A percentile compares a stretch with the other conserved stretches of the same genome.
Evolutionary conservation across 192 early-diverging fungal genomes (phyloP).

Genomic region (Umbelopsis sp.): DNA sequence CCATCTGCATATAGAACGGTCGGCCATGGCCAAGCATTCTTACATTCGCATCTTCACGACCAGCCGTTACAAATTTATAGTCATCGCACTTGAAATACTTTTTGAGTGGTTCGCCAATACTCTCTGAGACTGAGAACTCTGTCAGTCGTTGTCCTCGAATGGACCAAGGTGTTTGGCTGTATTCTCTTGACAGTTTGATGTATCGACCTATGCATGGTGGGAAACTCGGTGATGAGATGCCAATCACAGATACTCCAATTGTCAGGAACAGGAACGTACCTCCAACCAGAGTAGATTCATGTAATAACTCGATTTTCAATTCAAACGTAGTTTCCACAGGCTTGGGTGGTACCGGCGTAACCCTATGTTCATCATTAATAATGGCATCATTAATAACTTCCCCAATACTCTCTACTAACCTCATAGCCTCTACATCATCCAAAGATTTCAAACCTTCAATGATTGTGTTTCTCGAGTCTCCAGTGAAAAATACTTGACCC

Average conservation of each 20-base stretch:
- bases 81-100: slow-evolving; percentile 58
- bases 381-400: background rate
- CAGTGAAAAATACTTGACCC: slow-evolving; percentile 43
- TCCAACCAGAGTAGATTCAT: slow-evolving; percentile 62
- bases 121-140: slow-evolving; percentile 80
- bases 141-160: slow-evolving; percentile 68
- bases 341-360: slow-evolving; percentile 27
- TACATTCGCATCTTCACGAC: slow-evolving; percentile 94
- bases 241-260: background rate
- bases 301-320: slow-evolving; percentile 39
- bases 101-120: slow-evolving; percentile 63
- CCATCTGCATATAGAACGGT: slow-evolving; percentile 89
- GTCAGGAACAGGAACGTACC: slow-evolving; percentile 27
- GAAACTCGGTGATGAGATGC: background rate
- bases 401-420: slow-evolving; percentile 33
- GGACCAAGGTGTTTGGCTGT: slow-evolving; percentile 87
- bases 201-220: slow-evolving; percentile 54
- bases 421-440: slow-evolving; percentile 39
- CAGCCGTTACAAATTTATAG: slow-evolving; percentile 82
- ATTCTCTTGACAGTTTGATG: slow-evolving; percentile 68
- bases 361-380: slow-evolving; percentile 15
- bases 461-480: slow-evolving; percentile 49
- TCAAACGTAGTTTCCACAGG: slow-evolving; percentile 27
- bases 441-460: slow-evolving; percentile 46
- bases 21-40: slow-evolving; percentile 91